Base-by-base conservation (phyloP, 1,284 basidiomycete genomes). In the Sporisorium sorghi region DNA sequence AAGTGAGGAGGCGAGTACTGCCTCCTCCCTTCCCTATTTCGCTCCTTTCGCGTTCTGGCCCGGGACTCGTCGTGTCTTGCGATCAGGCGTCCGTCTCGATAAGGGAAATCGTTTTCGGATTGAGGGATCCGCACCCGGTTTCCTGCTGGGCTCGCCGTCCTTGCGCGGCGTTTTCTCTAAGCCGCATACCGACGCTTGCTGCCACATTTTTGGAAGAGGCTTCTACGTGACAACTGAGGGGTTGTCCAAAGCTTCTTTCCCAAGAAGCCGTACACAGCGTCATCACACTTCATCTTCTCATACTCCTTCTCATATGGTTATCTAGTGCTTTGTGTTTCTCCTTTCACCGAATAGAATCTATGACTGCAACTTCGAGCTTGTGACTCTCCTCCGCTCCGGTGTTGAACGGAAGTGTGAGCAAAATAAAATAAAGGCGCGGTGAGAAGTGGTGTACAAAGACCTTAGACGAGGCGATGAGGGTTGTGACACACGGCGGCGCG, bases 271-370 rank as follows among this genome's bases (percentile, higher is more conserved):
- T 19, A 24, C 8, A 15, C 3, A n/a, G 30, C 47, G 23, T 28
- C 42, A 21, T 44, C 32, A 11, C 15, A 26, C 39, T 43, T 44
- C 14, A 28, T 47, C 43, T 52, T 28, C 52, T 32, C 46, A 37
- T 24, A 12, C 37, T 58, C 32, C 33, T 51, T 32, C 26, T 30
- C 40, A 19, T 35, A 58, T 44, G 35, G 28, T 43, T 52, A n/a
- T n/a, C n/a, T n/a, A n/a, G n/a, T 52, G 37, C 24, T 54, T n/a
- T 35, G 30, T 17, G 24, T 30, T 56, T 23, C 19, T 33, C 19
- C 26, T 33, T 61, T 61, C 58, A 71, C 61, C 57, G 68, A 60
- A 61, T 71, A 71, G 68, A 69, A 47, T 63, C 52, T 37, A 28
- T 63, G 66, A 68, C 59, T 68, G 52, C 50, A 52, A 49, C 21